These are phyloP conservation scores for Viola odorata DNA, from an alignment of 345 rosid species.

Conservation along the genomic window DNA sequence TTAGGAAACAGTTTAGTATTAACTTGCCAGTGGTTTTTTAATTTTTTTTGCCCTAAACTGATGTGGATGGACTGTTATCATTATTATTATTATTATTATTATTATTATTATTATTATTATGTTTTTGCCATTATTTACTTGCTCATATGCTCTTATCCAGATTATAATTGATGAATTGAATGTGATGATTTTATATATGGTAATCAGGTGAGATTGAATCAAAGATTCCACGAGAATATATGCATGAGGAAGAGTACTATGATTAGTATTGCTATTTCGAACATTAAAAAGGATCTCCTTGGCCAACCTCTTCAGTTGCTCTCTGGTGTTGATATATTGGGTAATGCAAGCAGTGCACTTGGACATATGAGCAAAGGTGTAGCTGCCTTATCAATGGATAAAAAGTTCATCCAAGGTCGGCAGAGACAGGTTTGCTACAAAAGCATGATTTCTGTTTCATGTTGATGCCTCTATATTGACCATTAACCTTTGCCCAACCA, in stretches of 20 bases:
- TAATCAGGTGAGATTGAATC: slow-evolving; percentile 78
- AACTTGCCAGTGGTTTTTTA: too few relatives aligned
- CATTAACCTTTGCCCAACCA: not conserved
- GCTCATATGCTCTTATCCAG: slow-evolving; percentile 6
- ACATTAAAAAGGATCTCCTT: slow-evolving; percentile 81
- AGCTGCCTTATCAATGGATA: slow-evolving; percentile 98
- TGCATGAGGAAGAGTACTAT: slow-evolving; percentile 94
- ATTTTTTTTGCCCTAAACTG: too few relatives aligned
- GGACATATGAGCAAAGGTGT: slow-evolving; percentile 99
- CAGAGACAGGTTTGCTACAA: slow-evolving; percentile 72
- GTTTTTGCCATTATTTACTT: not conserved
- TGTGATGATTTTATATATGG: slow-evolving; percentile 7
- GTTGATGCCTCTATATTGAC: not conserved
- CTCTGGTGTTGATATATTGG: slow-evolving; percentile 92
- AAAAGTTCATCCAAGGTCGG: slow-evolving; percentile 88
- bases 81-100: too few relatives aligned
- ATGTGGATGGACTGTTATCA: too few relatives aligned
- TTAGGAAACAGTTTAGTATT: too few relatives aligned
- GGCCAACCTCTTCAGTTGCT: slow-evolving; percentile 97
- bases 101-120: too few relatives aligned
- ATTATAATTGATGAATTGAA: slow-evolving; percentile 10
- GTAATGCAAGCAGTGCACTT: slow-evolving; percentile 98
- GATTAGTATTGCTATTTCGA: slow-evolving; percentile 72
- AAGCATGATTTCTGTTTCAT: slow-evolving; percentile 9
- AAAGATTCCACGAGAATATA: slow-evolving; percentile 69